Evolutionary conservation across 208 protist species (phyloP).

Genomic region (Trypanosoma cruzi): DNA sequence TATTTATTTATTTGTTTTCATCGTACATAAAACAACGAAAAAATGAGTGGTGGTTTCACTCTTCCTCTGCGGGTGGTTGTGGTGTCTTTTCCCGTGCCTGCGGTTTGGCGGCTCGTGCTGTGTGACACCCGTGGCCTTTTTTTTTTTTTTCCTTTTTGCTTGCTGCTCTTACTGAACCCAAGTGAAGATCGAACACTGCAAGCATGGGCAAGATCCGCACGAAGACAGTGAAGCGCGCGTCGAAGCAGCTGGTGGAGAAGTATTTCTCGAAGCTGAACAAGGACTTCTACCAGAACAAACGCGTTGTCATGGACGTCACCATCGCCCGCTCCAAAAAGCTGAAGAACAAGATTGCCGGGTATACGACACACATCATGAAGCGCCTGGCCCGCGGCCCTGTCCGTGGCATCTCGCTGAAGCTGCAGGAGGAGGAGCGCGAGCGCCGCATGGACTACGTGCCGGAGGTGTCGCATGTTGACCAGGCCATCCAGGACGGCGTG

Average conservation of each 20-base stretch:
- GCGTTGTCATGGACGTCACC: slow-evolving; percentile 96
- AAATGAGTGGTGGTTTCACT: too few relatives aligned
- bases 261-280: slow-evolving; percentile 99
- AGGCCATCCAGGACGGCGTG: slow-evolving; percentile 85
- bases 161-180: background rate
- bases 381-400: slow-evolving; percentile 98
- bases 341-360: slow-evolving; percentile 99
- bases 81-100: too few relatives aligned
- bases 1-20: too few relatives aligned
- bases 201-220: slow-evolving; percentile 99
- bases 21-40: too few relatives aligned
- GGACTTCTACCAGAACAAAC: slow-evolving; percentile 99
- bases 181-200: slow-evolving; percentile 6
- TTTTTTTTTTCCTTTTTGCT: background rate
- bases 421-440: slow-evolving; percentile 99
- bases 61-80: too few relatives aligned
- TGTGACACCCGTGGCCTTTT: too few relatives aligned
- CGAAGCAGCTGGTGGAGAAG: slow-evolving; percentile 99
- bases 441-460: slow-evolving; percentile 99
- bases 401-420: slow-evolving; percentile 99
- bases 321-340: slow-evolving; percentile 99
- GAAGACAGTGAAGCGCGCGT: slow-evolving; percentile 99
- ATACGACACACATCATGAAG: slow-evolving; percentile 99
- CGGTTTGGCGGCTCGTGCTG: too few relatives aligned
- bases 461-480: slow-evolving; percentile 88